These are phyloP conservation scores for Pulveroboletus ravenelii DNA, from an alignment of 768 basidiomycete genomes.

Conservation along the genomic window DNA sequence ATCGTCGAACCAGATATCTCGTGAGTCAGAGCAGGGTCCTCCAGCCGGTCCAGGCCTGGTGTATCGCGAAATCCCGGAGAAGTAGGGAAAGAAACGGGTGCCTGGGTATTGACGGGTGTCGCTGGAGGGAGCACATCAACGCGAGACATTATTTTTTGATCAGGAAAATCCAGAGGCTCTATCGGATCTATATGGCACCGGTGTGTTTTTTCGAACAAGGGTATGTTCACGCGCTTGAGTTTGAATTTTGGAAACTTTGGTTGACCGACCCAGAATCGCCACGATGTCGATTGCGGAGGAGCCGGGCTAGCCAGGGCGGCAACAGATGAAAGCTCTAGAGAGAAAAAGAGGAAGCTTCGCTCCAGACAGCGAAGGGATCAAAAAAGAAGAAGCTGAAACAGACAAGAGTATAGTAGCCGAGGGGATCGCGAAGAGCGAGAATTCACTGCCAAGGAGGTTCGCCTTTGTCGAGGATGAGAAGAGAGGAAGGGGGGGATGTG, in stretches of 20 bases:
- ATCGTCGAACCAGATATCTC: slow-evolving; percentile 48
- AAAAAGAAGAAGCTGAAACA: slow-evolving; percentile 16
- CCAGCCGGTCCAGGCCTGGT: slow-evolving; percentile 9
- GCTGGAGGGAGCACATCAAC: slow-evolving; percentile 43
- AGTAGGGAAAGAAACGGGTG: slow-evolving; percentile 29
- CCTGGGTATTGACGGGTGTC: slow-evolving; percentile 26
- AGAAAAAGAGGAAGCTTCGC: slow-evolving; percentile 67
- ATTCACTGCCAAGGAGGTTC: slow-evolving; percentile 69
- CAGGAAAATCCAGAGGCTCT: slow-evolving; percentile 15
- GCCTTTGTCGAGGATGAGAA: slow-evolving; percentile 40
- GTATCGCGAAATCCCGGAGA: slow-evolving; percentile 23
- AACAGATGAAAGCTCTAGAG: slow-evolving; percentile 38
- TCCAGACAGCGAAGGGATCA: slow-evolving; percentile 53
- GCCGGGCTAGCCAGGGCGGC: slow-evolving; percentile 62
- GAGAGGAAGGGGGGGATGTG: slow-evolving; percentile 1
- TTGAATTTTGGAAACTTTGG: slow-evolving; percentile 37
- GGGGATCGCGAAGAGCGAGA: slow-evolving; percentile 3
- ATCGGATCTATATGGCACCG: slow-evolving; percentile 24
- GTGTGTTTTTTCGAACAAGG: slow-evolving; percentile 24
- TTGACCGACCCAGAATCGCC: slow-evolving; percentile 76
- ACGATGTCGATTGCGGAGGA: slow-evolving; percentile 47
- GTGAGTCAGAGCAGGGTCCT: slow-evolving; percentile 21
- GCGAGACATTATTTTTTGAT: slow-evolving; percentile 49
- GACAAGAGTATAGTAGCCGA: slow-evolving; percentile 9
- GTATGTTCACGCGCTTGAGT: slow-evolving; percentile 20